Conservation (phyloP, 2,329 filamentous ascomycete genomes). For the Calonectria pauciramosa region DNA sequence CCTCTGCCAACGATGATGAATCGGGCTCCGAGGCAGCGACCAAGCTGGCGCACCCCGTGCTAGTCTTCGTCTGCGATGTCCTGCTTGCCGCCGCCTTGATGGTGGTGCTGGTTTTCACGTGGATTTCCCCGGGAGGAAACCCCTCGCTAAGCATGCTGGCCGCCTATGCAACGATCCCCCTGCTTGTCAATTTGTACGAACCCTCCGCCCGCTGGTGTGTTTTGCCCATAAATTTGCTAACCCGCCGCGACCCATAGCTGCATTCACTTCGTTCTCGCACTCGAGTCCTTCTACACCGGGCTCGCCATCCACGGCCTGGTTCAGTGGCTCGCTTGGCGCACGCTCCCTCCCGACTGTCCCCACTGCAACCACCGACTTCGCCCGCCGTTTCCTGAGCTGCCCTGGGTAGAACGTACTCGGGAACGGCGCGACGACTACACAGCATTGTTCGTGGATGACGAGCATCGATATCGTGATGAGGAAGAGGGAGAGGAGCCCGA, state of each 20-base stretch:
- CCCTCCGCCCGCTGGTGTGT: not conserved
- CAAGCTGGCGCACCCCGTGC: slow-evolving; percentile 46
- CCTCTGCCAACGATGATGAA: slow-evolving; percentile 1
- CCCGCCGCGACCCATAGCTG: slow-evolving; percentile 43
- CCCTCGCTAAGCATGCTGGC: slow-evolving; percentile 56
- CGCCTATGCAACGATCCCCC: slow-evolving; percentile 58
- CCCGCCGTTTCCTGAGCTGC: slow-evolving; percentile 53
- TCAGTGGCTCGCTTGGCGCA: slow-evolving; percentile 56
- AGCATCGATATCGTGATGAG: slow-evolving; percentile 45
- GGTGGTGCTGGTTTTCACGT: slow-evolving; percentile 58
- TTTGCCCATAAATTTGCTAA: slow-evolving; percentile 8
- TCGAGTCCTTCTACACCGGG: slow-evolving; percentile 55
- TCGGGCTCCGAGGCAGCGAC: slow-evolving; percentile 3
- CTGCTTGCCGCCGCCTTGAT: slow-evolving; percentile 53
- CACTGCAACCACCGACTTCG: slow-evolving; percentile 56
- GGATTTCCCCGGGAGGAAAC: slow-evolving; percentile 47
- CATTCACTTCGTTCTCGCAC: slow-evolving; percentile 54
- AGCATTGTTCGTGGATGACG: slow-evolving; percentile 41
- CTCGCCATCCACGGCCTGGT: slow-evolving; percentile 55
- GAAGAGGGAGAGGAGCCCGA: slow-evolving; percentile 33
- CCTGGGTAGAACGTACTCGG: slow-evolving; percentile 48
- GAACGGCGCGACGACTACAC: slow-evolving; percentile 34
- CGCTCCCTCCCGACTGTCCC: slow-evolving; percentile 56
- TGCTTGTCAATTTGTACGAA: slow-evolving; percentile 57
- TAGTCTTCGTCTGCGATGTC: slow-evolving; percentile 55